Evolutionary conservation across 495 filamentous ascomycete species (phyloP).

Genomic region (Evernia prunastri): DNA sequence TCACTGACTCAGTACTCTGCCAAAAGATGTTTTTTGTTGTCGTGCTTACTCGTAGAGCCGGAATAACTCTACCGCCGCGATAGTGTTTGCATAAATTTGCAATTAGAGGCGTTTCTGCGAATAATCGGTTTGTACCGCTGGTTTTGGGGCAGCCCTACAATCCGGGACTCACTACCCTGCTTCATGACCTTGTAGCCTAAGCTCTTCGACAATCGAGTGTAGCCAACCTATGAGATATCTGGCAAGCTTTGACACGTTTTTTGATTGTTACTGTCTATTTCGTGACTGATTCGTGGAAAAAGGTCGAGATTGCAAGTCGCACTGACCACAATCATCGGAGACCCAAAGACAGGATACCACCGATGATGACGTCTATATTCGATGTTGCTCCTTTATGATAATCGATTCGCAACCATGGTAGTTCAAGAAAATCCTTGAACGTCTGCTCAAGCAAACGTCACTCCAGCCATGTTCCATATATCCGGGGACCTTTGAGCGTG

Average conservation of each 20-base stretch:
- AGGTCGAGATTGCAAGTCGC: neutral
- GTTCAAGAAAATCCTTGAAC: neutral
- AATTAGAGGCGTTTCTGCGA: neutral
- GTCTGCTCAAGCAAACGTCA: neutral
- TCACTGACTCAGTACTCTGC: no score
- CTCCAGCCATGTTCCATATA: neutral
- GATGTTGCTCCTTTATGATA: neutral
- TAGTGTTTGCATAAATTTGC: neutral
- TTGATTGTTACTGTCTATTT: neutral
- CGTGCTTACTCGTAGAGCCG: neutral
- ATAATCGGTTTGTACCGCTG: neutral
- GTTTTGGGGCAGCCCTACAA: neutral
- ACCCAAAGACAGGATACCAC: neutral
- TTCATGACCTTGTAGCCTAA: no score
- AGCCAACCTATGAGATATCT: neutral
- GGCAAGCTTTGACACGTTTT: neutral
- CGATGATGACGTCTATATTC: neutral
- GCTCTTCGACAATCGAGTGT: neutral
- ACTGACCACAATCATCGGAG: neutral
- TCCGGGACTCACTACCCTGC: neutral
- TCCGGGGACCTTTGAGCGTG: constrained; percentile 31
- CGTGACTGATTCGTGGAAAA: neutral
- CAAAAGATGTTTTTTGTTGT: neutral
- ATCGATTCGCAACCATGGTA: neutral
- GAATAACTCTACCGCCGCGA: neutral